Evolutionary conservation across 1,284 basidiomycete genomes (phyloP).

Genomic region (Coniferiporia sulphurascens): DNA sequence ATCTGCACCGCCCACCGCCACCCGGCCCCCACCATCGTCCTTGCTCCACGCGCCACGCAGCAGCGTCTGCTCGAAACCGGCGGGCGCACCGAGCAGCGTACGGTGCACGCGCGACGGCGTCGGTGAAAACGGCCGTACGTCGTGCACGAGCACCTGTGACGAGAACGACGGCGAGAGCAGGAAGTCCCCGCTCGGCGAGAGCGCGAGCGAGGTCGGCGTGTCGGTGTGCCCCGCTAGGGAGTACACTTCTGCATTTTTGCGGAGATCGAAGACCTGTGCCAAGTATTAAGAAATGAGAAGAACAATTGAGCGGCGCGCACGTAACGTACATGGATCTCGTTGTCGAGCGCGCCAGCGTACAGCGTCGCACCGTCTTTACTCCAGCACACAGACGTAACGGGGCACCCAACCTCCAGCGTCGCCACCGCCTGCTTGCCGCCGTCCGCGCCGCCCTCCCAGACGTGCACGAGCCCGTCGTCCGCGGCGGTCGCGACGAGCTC

Average conservation of each 20-base stretch:
- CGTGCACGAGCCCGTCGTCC: slow-evolving; percentile 83
- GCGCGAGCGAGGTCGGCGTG: slow-evolving; percentile 82
- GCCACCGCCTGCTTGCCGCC: slow-evolving; percentile 74
- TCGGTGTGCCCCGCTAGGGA: slow-evolving; percentile 79
- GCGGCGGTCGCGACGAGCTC: slow-evolving; percentile 82
- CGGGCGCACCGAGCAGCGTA: slow-evolving; percentile 76
- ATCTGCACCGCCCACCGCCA: slow-evolving; percentile 77
- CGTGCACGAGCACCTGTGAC: slow-evolving; percentile 82
- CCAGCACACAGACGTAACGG: slow-evolving; percentile 91
- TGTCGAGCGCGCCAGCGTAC: slow-evolving; percentile 89
- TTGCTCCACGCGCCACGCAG: slow-evolving; percentile 78
- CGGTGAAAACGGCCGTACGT: slow-evolving; percentile 87
- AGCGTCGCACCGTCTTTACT: slow-evolving; percentile 81
- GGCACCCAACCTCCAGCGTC: slow-evolving; percentile 79
- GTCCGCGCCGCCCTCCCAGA: slow-evolving; percentile 83
- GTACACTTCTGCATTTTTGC: slow-evolving; percentile 76
- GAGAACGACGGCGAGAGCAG: slow-evolving; percentile 87
- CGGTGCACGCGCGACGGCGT: slow-evolving; percentile 77
- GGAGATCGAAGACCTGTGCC: slow-evolving; percentile 78
- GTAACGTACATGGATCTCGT: slow-evolving; percentile 81
- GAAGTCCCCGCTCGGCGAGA: slow-evolving; percentile 83
- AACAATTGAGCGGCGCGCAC: neutral
- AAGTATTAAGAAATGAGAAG: slow-evolving; percentile 3
- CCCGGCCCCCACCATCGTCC: slow-evolving; percentile 67
- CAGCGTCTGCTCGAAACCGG: slow-evolving; percentile 86